A percentile compares a stretch with the other conserved stretches of the same genome.
Conservation (phyloP, 2,329 filamentous ascomycete species). For the Phoma sp. region DNA sequence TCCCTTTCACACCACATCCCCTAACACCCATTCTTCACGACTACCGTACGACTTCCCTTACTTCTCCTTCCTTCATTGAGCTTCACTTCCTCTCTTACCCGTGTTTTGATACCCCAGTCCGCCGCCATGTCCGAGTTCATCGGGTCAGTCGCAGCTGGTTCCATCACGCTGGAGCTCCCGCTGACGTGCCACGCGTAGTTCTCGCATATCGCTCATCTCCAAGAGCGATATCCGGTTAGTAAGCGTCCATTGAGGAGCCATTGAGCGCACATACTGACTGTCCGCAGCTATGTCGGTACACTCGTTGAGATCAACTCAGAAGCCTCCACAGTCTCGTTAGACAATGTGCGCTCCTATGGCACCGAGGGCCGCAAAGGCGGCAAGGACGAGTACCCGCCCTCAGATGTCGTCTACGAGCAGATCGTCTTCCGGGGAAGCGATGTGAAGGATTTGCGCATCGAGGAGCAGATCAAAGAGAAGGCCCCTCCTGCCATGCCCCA, state of each 20-base stretch:
- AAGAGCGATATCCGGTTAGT: constrained; percentile 95
- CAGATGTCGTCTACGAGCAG: constrained; percentile 93
- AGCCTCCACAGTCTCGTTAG: constrained; percentile 93
- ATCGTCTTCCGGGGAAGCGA: constrained; percentile 98
- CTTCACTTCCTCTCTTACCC: constrained; percentile 31
- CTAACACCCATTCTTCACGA: constrained; percentile 22
- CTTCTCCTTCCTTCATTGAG: constrained; percentile 30
- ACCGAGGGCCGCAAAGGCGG: constrained; percentile 89
- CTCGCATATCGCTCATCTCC: constrained; percentile 94
- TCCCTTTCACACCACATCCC: constrained; percentile 28
- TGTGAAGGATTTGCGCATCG: constrained; percentile 96
- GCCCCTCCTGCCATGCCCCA: constrained; percentile 82
- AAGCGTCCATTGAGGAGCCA: constrained; percentile 23
- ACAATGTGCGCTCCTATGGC: constrained; percentile 93
- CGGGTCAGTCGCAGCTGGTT: constrained; percentile 58
- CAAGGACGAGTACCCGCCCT: constrained; percentile 82
- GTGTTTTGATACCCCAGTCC: constrained; percentile 36
- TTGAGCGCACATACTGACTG: constrained; percentile 27
- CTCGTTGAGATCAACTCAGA: constrained; percentile 98
- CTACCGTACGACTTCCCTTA: constrained; percentile 23
- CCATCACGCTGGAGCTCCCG: constrained; percentile 42
- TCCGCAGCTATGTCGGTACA: constrained; percentile 84
- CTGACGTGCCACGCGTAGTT: constrained; percentile 62
- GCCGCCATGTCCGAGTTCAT: constrained; percentile 67
- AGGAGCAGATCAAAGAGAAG: constrained; percentile 76